phyloP scores from a whole-genome alignment of 352 stramenopile species.

The Saprolegnia parasitica region DNA sequence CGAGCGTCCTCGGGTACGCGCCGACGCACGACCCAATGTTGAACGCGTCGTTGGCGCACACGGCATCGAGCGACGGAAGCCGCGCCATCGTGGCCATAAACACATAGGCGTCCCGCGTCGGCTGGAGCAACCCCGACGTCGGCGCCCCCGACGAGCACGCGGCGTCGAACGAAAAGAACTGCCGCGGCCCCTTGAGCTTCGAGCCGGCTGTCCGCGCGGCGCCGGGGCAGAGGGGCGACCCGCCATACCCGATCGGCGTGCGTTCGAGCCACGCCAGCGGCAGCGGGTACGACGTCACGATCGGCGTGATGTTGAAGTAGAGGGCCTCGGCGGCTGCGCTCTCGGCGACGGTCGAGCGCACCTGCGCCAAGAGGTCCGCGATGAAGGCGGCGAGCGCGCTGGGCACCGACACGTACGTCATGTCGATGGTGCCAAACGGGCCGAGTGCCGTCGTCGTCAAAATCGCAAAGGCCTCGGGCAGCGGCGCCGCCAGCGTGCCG shows the following conservation, averaged over 20 bases:
- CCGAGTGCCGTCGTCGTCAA: not conserved
- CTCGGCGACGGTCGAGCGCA: not conserved
- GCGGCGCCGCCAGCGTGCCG: not conserved
- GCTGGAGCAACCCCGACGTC: not conserved
- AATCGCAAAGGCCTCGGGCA: not conserved
- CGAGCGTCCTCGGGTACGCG: not conserved
- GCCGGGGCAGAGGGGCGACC: not conserved
- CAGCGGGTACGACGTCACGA: not conserved
- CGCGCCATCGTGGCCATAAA: not conserved
- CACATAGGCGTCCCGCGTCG: not conserved
- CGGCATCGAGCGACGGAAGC: not conserved
- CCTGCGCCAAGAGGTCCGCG: not conserved
- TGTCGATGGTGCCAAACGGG: conserved; percentile 22
- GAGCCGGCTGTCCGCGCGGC: not conserved
- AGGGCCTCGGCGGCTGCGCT: not conserved
- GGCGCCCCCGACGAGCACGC: not conserved
- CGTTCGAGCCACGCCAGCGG: not conserved
- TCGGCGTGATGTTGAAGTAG: not conserved
- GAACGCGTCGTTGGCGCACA: not conserved
- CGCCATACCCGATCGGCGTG: not conserved
- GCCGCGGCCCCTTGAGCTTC: not conserved
- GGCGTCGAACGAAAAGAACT: not conserved
- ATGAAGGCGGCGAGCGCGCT: not conserved
- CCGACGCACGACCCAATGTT: not conserved
- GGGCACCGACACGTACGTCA: not conserved